These are phyloP conservation scores for Euphrasia confusa DNA, from an alignment of 257 asterid species.

Conservation along the genomic window DNA sequence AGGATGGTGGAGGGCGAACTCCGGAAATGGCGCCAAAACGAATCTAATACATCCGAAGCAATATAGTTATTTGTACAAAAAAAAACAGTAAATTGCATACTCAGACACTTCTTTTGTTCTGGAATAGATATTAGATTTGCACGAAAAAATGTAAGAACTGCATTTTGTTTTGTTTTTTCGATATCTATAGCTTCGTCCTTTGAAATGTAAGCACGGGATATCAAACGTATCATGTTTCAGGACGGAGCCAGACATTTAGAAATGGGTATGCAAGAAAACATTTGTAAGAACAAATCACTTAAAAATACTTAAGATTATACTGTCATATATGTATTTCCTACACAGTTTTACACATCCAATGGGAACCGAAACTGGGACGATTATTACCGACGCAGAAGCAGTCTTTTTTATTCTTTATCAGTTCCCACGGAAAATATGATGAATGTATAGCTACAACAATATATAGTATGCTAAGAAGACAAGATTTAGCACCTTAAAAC, in stretches of 20 bases:
- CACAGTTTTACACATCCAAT: slow-evolving; percentile 19
- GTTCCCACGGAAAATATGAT: neutral
- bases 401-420: too few species aligned
- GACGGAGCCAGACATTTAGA: too few species aligned
- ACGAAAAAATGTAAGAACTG: slow-evolving; percentile 19
- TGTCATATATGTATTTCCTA: slow-evolving; percentile 18
- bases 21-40: slow-evolving; percentile 45
- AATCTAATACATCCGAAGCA: slow-evolving; percentile 24
- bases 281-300: neutral
- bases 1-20: slow-evolving; percentile 50
- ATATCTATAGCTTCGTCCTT: neutral
- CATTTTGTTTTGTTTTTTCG: neutral
- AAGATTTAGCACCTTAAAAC: slow-evolving; percentile 23
- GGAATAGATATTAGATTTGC: slow-evolving; percentile 1
- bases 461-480: neutral
- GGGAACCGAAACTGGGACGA: slow-evolving; percentile 14
- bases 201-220: neutral
- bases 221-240: too few species aligned
- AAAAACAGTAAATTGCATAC: slow-evolving; percentile 7
- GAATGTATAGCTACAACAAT: slow-evolving; percentile 12
- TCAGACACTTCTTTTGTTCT: slow-evolving; percentile 16
- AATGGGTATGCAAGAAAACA: too few species aligned
- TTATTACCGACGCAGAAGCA: neutral
- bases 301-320: slow-evolving; percentile 17
- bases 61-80: neutral